Percentiles rank a stretch among this genome's conserved stretches.
Conservation (phyloP, 306 rosid genomes). For the Abrus precatorius region DNA sequence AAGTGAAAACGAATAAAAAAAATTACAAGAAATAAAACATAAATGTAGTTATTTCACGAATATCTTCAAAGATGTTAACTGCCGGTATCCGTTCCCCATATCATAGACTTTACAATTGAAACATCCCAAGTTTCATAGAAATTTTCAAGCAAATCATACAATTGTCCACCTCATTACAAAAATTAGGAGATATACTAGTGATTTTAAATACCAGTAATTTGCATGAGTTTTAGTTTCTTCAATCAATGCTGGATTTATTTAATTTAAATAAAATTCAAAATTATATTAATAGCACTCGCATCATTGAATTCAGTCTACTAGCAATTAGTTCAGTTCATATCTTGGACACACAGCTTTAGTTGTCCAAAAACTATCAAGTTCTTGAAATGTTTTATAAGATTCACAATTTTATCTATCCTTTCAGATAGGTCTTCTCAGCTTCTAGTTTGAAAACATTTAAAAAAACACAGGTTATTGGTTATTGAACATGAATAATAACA, state of each 20-base stretch:
- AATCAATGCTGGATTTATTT: constrained; percentile 3
- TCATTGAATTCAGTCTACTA: background rate
- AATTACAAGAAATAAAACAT: background rate
- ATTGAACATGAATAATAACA: constrained; percentile 13
- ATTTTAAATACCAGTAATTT: constrained; percentile 22
- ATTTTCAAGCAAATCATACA: background rate
- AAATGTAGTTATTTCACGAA: background rate
- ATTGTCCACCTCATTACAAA: background rate
- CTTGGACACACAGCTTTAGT: background rate
- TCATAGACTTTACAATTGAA: constrained; percentile 1
- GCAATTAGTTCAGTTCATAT: background rate
- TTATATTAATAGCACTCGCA: too few species aligned
- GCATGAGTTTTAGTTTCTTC: background rate
- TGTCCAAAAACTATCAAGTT: background rate
- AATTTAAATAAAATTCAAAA: background rate
- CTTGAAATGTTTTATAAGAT: constrained; percentile 16
- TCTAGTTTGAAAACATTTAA: constrained; percentile 17
- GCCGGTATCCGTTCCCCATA: constrained; percentile 21
- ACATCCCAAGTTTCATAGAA: constrained; percentile 11
- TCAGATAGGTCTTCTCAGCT: constrained; percentile 17
- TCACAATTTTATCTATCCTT: constrained; percentile 6
- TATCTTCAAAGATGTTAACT: background rate
- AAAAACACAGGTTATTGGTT: background rate
- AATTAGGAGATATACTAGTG: background rate
- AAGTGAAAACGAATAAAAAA: background rate